phyloP scores from a whole-genome alignment of 306 rosid genomes.

The Datisca glomerata region DNA sequence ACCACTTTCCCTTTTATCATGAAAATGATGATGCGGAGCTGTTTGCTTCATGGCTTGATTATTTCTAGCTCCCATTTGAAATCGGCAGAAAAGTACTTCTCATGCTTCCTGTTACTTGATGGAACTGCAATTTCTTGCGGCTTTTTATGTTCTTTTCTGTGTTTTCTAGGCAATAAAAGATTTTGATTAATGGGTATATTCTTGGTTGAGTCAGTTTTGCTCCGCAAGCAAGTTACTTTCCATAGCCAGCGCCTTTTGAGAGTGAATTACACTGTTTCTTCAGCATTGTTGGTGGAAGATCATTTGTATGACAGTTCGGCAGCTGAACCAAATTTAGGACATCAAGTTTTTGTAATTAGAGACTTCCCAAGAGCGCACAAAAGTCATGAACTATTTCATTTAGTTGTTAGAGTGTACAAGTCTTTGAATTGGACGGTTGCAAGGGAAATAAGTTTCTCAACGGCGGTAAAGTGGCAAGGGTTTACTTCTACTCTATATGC shows the following conservation, averaged over 20 bases:
- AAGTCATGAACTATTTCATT: slow-evolving; percentile 16
- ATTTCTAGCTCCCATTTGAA: too few relatives aligned
- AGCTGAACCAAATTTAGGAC: slow-evolving; percentile 7
- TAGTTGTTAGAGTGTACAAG: slow-evolving; percentile 33
- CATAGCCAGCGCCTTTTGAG: slow-evolving; percentile 14
- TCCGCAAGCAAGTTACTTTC: slow-evolving; percentile 9
- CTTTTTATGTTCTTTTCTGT: too few relatives aligned
- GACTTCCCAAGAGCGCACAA: slow-evolving; percentile 1
- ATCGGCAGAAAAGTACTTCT: too few relatives aligned
- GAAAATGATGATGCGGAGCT: too few relatives aligned
- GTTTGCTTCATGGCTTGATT: too few relatives aligned
- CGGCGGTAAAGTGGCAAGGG: slow-evolving; percentile 28
- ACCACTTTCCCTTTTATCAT: too few relatives aligned
- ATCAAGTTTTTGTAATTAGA: slow-evolving; percentile 2
- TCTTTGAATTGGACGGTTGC: slow-evolving; percentile 40
- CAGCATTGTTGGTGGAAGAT: slow-evolving; percentile 30
- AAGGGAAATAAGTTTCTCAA: slow-evolving; percentile 27
- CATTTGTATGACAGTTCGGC: slow-evolving; percentile 28
- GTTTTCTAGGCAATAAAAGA: too few relatives aligned
- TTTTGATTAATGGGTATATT: too few relatives aligned
- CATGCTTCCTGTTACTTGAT: too few relatives aligned
- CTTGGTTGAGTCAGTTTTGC: slow-evolving; percentile 11
- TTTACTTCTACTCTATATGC: slow-evolving; percentile 29
- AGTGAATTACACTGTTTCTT: slow-evolving; percentile 20
- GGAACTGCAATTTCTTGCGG: too few relatives aligned